phyloP scores from a whole-genome alignment of 2,329 filamentous ascomycete species.

The Diaporthe batatas region DNA sequence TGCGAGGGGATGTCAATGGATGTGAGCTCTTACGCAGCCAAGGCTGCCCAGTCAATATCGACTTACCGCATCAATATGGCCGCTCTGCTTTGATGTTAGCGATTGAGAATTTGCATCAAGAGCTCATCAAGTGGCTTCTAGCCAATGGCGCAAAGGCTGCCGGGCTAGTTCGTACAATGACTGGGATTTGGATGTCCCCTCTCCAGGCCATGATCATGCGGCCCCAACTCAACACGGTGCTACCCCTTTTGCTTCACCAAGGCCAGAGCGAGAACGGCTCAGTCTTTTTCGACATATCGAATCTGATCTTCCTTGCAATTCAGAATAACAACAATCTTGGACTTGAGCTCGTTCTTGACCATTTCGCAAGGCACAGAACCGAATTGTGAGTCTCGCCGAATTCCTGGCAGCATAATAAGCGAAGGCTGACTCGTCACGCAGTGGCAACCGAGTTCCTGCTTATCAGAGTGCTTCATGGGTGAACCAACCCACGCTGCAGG shows the following conservation, averaged over 20 bases:
- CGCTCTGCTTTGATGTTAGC: not conserved
- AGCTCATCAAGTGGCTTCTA: constrained; percentile 1
- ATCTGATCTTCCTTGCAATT: not conserved
- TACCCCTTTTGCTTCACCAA: not conserved
- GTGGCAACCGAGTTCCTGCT: too few species aligned
- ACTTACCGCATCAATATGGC: not conserved
- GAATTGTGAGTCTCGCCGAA: too few species aligned
- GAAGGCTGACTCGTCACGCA: too few species aligned
- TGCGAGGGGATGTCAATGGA: too few species aligned
- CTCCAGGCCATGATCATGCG: not conserved
- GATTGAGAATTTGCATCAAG: not conserved
- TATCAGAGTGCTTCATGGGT: not conserved
- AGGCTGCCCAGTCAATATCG: not conserved
- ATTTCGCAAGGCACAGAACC: not conserved
- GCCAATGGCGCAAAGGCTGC: not conserved
- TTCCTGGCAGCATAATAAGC: too few species aligned
- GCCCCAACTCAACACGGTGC: not conserved
- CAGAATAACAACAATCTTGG: not conserved
- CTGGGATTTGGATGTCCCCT: not conserved
- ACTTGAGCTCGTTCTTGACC: not conserved
- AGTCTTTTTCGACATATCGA: not conserved
- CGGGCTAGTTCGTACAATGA: accelerated
- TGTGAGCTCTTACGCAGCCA: not conserved
- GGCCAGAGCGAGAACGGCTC: not conserved
- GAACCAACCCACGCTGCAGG: not conserved